Conservation (phyloP, 352 stramenopile species). For the Aphanomyces invadans region DNA sequence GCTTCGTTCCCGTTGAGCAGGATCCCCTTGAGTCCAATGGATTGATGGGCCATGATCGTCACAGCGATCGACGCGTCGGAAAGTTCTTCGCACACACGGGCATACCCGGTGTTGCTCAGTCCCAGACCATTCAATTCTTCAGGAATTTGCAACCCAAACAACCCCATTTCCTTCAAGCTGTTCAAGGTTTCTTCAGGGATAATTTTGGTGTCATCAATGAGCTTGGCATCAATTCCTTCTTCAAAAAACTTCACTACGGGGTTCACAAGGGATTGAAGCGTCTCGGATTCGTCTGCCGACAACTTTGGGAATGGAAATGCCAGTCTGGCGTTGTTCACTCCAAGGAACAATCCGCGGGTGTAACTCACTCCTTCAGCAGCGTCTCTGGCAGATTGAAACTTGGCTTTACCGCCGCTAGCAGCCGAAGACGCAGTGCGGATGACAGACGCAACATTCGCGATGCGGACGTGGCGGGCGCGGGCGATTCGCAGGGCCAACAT, state of each 20-base stretch:
- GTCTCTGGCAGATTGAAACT: constrained; percentile 62
- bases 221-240: constrained; percentile 45
- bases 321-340: constrained; percentile 68
- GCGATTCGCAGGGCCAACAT: neutral
- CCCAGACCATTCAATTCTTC: constrained; percentile 70
- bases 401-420: neutral
- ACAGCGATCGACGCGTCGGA: constrained; percentile 69
- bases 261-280: constrained; percentile 77
- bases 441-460: neutral
- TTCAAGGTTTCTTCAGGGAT: constrained; percentile 62
- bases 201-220: constrained; percentile 76
- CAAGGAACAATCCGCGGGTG: constrained; percentile 72
- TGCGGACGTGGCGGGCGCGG: neutral
- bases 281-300: constrained; percentile 64
- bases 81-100: constrained; percentile 78
- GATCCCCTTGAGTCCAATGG: constrained; percentile 83
- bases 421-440: neutral
- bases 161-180: constrained; percentile 74
- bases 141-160: constrained; percentile 81
- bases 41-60: constrained; percentile 84
- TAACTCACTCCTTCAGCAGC: constrained; percentile 61
- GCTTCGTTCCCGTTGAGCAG: constrained; percentile 77
- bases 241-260: constrained; percentile 74
- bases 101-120: constrained; percentile 79
- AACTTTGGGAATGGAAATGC: constrained; percentile 75